These are phyloP conservation scores for Eragrostis tef DNA, from an alignment of 202 grass and related monocot species.

Conservation along the genomic window DNA sequence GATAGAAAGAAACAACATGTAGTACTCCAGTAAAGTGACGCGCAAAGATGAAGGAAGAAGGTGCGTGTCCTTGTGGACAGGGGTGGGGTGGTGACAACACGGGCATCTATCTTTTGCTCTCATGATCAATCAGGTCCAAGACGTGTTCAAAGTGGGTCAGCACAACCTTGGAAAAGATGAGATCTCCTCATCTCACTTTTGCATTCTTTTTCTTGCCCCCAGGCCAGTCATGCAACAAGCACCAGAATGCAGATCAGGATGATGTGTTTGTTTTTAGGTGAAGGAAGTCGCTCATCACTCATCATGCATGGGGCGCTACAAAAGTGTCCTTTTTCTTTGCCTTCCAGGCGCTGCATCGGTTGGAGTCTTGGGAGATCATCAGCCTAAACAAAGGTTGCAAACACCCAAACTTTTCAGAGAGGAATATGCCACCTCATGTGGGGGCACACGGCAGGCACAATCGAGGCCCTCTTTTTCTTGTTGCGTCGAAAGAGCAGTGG, in stretches of 20 bases:
- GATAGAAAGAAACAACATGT: not conserved
- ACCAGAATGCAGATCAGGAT: slow-evolving; percentile 33
- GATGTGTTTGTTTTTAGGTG: slow-evolving; percentile 45
- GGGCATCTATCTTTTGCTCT: slow-evolving; percentile 24
- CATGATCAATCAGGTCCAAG: slow-evolving; percentile 26
- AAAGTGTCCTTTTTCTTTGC: slow-evolving; percentile 46
- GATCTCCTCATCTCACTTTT: slow-evolving; percentile 33
- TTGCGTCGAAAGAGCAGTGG: slow-evolving; percentile 12
- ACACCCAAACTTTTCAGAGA: slow-evolving; percentile 16
- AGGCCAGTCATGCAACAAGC: slow-evolving; percentile 22
- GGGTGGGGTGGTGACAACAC: slow-evolving; percentile 9
- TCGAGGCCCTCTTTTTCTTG: not conserved
- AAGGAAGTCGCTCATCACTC: not conserved
- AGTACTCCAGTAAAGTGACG: slow-evolving; percentile 24
- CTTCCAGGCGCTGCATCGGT: slow-evolving; percentile 45
- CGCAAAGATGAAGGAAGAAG: slow-evolving; percentile 20
- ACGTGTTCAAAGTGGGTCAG: slow-evolving; percentile 49
- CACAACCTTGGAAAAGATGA: slow-evolving; percentile 50
- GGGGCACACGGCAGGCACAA: slow-evolving; percentile 16
- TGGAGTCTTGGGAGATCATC: not conserved
- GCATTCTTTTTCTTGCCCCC: slow-evolving; percentile 3
- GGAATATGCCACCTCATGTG: slow-evolving; percentile 45
- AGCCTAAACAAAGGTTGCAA: slow-evolving; percentile 22
- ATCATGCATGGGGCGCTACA: slow-evolving; percentile 5
- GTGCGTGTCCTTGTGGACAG: slow-evolving; percentile 28